Evolutionary conservation across 1,284 basidiomycete genomes (phyloP).

Genomic region (Neonothopanus nambi): DNA sequence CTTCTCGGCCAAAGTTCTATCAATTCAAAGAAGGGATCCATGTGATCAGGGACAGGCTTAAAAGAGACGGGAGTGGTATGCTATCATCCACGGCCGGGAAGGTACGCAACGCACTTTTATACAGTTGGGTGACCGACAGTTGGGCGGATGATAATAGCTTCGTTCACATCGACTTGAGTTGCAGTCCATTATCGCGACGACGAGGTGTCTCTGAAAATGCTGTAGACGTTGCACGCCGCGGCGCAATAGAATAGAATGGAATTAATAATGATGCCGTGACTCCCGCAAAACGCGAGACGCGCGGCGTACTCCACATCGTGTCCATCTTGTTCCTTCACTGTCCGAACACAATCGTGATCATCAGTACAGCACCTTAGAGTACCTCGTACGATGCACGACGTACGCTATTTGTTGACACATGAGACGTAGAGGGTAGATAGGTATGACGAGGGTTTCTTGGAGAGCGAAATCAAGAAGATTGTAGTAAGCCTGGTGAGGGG

Average conservation of each 20-base stretch:
- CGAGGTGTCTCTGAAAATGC: slow-evolving; percentile 73
- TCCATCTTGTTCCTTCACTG: slow-evolving; percentile 73
- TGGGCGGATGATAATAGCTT: slow-evolving; percentile 58
- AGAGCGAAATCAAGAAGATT: neutral
- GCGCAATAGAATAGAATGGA: no score
- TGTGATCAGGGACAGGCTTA: slow-evolving; percentile 3
- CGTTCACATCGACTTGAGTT: slow-evolving; percentile 58
- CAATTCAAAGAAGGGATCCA: neutral
- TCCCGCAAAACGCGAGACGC: slow-evolving; percentile 6
- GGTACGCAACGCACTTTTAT: slow-evolving; percentile 43
- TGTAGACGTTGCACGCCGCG: slow-evolving; percentile 24
- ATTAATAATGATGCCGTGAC: no score
- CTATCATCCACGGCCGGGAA: neutral
- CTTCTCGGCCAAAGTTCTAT: slow-evolving; percentile 54
- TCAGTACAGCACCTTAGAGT: neutral
- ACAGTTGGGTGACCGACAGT: slow-evolving; percentile 53
- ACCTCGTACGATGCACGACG: slow-evolving; percentile 21
- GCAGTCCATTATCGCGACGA: slow-evolving; percentile 71
- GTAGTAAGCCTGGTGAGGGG: neutral
- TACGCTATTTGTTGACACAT: slow-evolving; percentile 65
- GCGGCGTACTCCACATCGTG: slow-evolving; percentile 58
- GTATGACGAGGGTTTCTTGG: no score
- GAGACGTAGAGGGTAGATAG: no score
- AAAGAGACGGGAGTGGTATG: neutral
- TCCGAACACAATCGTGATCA: slow-evolving; percentile 16